Percentiles rank a stretch among this genome's conserved stretches.
phyloP scores from a whole-genome alignment of 73 alveolate genomes.

The Tetrahymena borealis region DNA sequence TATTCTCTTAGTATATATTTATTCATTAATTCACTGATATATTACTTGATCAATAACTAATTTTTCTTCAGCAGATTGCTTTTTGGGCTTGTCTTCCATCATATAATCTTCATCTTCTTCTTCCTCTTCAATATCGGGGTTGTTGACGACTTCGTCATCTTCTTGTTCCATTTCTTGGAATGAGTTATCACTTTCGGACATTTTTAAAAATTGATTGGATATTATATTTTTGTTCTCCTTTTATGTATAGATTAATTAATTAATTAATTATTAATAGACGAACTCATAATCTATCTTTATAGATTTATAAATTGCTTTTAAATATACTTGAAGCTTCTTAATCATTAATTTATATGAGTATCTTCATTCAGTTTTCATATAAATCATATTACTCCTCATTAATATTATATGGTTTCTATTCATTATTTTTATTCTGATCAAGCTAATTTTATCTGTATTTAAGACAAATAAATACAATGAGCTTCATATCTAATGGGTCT shows the following conservation, averaged over 20 bases:
- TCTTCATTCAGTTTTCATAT: not conserved
- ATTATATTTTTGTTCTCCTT: not conserved
- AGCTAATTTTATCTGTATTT: not conserved
- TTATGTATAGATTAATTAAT: not conserved
- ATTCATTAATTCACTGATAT: not conserved
- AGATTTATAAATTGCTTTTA: not conserved
- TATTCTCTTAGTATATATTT: not conserved
- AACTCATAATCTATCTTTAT: not conserved
- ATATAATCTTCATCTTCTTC: not conserved
- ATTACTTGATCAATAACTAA: not conserved
- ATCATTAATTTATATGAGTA: not conserved
- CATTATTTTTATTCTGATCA: not conserved
- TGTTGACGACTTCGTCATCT: not conserved
- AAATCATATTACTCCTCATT: too few species aligned
- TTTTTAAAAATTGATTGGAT: not conserved
- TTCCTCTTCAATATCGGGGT: not conserved
- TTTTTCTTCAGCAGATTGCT: not conserved
- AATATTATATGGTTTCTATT: too few species aligned
- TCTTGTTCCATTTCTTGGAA: not conserved
- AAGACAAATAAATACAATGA: not conserved
- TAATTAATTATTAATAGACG: not conserved
- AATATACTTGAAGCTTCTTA: not conserved
- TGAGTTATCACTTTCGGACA: not conserved
- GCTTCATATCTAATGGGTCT: not conserved
- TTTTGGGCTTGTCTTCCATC: not conserved